A percentile compares a stretch with the other conserved stretches of the same genome.
Evolutionary conservation across 1,284 basidiomycete species (phyloP).

Genomic region (Prillingera fragicola): DNA sequence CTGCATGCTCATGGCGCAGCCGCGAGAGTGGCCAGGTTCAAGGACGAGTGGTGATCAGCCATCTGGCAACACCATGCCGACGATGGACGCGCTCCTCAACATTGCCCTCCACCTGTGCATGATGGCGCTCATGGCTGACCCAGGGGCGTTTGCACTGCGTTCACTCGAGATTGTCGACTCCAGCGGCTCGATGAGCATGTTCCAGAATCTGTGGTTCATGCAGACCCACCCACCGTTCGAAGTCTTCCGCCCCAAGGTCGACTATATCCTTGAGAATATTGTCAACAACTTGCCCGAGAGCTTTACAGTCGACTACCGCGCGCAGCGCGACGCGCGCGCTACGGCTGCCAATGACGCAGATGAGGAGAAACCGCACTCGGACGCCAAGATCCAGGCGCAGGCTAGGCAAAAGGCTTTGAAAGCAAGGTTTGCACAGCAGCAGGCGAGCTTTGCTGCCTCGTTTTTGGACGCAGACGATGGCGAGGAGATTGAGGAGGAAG

Average conservation of each 20-base stretch:
- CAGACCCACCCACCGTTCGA: constrained; percentile 70
- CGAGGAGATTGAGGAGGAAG: constrained; percentile 51
- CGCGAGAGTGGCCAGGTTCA: constrained; percentile 24
- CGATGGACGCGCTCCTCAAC: constrained; percentile 62
- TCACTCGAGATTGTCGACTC: constrained; percentile 55
- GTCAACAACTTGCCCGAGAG: constrained; percentile 50
- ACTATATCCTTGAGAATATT: constrained; percentile 68
- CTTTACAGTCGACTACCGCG: constrained; percentile 52
- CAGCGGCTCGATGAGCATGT: constrained; percentile 50
- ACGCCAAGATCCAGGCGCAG: constrained; percentile 28
- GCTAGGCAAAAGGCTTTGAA: constrained; percentile 77
- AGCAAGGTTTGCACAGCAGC: constrained; percentile 86
- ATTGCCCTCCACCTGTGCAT: constrained; percentile 78
- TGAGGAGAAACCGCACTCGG: constrained; percentile 48
- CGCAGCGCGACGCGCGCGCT: constrained; percentile 32
- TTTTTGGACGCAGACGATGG: constrained; percentile 54
- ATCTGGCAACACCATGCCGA: constrained; percentile 23
- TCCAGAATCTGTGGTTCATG: constrained; percentile 61
- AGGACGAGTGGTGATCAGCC: constrained; percentile 12
- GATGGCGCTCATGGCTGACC: constrained; percentile 68
- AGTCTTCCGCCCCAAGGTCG: constrained; percentile 61
- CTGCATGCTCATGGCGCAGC: constrained; percentile 31
- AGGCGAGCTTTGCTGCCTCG: constrained; percentile 61
- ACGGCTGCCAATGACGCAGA: constrained; percentile 40
- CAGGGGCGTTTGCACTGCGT: constrained; percentile 58